Base-by-base conservation (phyloP, 345 rosid species). In the Triadica sebifera region DNA sequence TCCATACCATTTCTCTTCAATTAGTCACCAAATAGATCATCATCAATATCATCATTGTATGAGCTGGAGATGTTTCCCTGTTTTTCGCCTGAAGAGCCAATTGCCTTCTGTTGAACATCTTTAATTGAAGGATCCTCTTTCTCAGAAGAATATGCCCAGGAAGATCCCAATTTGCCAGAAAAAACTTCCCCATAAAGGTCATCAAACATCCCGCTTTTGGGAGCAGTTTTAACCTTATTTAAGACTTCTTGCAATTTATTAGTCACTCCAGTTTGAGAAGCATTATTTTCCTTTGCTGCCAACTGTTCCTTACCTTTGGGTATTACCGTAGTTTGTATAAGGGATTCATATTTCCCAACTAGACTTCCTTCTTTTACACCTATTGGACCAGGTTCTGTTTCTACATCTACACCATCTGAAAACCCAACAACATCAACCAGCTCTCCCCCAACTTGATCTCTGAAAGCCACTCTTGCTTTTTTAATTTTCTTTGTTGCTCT, bases 291-390 rank as follows among this genome's bases (percentile, higher is more conserved):
- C 69, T 81, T 87, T 19, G 47, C 57, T 6, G 81, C 56, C 12
- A 57, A 67, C 12, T 79, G 84, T 67, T 85, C 89, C 84, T 84
- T 87, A 59, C 97, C 93, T 83, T 87, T 95, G 41, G 96, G 97
- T 77, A 93, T 90, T 69, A 91, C 79, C 15, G 86, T 87, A 24
- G 84, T 85, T 70, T 87, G 95, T 67, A 92, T 90, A 65, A 92
- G 90, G 49, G 97, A 92, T 78, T 89, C 97, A 49, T 94, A 92
- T 80, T 92, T 92, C 66, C 98, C 97, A 67, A 92, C 93, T 13
- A 94, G 90, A 74, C 97, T 92, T 80, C 98, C 98, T 84, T 94
- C 98, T 78, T 84, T 91, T 67, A 94, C 91, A 52, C 93, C 97
- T 34, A 86, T 24, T 0, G 93, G 97, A 82, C 97, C 98, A 46